Base-by-base conservation (phyloP, 2,329 filamentous ascomycete species). In the Lomentospora prolificans region DNA sequence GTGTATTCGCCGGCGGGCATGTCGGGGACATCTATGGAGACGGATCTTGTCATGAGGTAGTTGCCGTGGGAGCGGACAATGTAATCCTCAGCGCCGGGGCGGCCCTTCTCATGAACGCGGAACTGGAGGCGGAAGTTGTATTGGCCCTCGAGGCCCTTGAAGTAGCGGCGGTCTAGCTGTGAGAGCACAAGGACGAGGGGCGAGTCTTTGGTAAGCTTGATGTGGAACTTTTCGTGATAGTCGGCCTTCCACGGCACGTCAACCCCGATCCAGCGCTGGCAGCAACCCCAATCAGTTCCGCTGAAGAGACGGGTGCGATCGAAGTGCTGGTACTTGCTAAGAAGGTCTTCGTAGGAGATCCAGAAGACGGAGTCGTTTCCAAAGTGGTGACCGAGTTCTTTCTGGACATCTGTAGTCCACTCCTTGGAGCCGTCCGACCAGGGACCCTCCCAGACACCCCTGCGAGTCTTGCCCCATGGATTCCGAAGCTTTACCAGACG, bases 321-420 rank as follows among this genome's bases (percentile, higher is more conserved):
- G 55, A 85, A 78, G 60, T 77, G 75, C 51, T 78, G 76, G 62
- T 80, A 85, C 62, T 84, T 85, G 59, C 77, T 75, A 10, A 85
- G 74, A 54, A 86, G 71, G 61, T 85, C 82, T 53, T 79, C 73
- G 62, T 82, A 84, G 1, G 78, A 75, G 57, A 84, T 84, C 81
- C 81, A 84, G 62, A 84, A 84, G 10, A 81, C 78, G 0, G 79
- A 81, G 61, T 84, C 81, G 59, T 78, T 79, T 22, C 81, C 80
- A 57, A 84, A 84, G 28, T 74, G 75, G 62, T 84, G 80, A 44
- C 71, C 73, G 1, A 84, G 74, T 64, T 83, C 80, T 57, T 75
- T 69, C 52, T 82, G 77, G 33, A 76, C 76, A 24, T 82, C 79
- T 1, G 75, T 70, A 0, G 80, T 84, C 75, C 81, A 84, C 62